Conservation (phyloP, 768 basidiomycete genomes). For the Trametes gibbosa region DNA sequence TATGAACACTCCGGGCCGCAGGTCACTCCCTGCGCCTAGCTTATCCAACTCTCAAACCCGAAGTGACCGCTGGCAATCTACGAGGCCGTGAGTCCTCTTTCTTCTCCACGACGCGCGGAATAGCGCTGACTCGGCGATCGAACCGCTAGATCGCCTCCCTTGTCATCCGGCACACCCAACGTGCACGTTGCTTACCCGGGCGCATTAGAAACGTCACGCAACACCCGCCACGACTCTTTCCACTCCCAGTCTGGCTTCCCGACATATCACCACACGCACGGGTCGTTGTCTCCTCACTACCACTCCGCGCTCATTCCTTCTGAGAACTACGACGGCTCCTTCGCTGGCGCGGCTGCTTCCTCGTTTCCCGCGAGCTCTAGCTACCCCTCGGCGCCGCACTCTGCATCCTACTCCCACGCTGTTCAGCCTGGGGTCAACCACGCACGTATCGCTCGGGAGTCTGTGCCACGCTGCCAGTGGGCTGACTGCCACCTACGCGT, state of each 20-base stretch:
- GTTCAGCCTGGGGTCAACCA: not conserved
- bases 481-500: conserved; percentile 4
- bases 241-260: not conserved
- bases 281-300: not conserved
- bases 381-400: not conserved
- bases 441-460: not conserved
- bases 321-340: not conserved
- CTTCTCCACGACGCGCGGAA: not conserved
- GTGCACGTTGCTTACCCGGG: not conserved
- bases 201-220: not conserved
- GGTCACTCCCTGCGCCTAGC: not conserved
- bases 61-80: not conserved
- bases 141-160: conserved; percentile 8
- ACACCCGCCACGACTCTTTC: not conserved
- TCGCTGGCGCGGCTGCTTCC: not conserved
- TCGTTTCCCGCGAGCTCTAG: not conserved
- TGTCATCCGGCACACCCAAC: not conserved
- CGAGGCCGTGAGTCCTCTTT: not conserved
- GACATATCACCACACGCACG: not conserved
- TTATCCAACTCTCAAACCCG: not conserved
- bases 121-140: not conserved
- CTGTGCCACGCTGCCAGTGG: conserved; percentile 10
- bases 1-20: not conserved
- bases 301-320: not conserved
- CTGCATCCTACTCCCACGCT: not conserved